Evolutionary conservation across 306 rosid genomes (phyloP).

Genomic region (Cajanus cajan): DNA sequence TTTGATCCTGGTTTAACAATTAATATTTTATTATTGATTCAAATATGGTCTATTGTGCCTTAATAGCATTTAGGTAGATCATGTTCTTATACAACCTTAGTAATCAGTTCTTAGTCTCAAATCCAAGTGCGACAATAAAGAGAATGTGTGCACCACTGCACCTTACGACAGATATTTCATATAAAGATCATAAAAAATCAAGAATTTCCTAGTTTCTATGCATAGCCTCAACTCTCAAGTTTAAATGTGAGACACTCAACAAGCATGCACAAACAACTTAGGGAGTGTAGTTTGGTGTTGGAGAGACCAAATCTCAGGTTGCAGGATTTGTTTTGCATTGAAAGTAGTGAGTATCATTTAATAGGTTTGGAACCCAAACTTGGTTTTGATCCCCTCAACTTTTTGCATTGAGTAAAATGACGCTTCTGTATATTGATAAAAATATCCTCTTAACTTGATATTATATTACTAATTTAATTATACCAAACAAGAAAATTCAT

Average conservation of each 20-base stretch:
- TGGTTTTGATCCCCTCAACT: background rate
- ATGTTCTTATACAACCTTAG: background rate
- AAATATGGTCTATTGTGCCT: background rate
- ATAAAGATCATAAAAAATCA: constrained; percentile 9
- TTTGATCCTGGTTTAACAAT: background rate
- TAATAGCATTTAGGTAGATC: background rate
- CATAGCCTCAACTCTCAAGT: constrained; percentile 3
- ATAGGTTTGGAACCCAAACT: background rate
- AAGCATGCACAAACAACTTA: background rate
- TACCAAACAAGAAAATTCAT: background rate
- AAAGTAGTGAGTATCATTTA: background rate
- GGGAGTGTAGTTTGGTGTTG: background rate
- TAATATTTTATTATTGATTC: background rate
- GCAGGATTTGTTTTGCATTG: background rate
- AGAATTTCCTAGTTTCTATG: constrained; percentile 6
- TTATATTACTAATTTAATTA: background rate
- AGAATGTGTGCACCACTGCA: background rate
- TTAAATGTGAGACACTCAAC: constrained; percentile 1
- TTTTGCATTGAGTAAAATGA: background rate
- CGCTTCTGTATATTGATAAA: background rate
- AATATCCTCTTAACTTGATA: background rate
- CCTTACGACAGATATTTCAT: background rate
- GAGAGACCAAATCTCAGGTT: background rate
- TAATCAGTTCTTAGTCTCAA: background rate
- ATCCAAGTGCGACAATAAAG: background rate